These are phyloP conservation scores for Sedum album DNA, from an alignment of 164 flowering plant genomes.

Conservation along the genomic window DNA sequence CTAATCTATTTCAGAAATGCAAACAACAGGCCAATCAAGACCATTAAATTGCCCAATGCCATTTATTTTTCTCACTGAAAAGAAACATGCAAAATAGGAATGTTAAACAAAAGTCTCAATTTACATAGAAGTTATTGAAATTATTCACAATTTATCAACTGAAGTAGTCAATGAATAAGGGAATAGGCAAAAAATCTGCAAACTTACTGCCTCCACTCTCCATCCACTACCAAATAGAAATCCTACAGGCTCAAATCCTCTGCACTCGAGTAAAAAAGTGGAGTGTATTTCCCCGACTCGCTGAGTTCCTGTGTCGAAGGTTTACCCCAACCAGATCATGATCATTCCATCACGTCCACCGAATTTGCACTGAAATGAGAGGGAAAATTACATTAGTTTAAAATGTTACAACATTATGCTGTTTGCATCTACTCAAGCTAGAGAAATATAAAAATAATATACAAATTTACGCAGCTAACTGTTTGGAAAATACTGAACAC, in stretches of 20 bases:
- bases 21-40: neutral
- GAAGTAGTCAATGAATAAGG: neutral
- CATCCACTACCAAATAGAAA: constrained; percentile 59
- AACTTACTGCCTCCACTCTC: constrained; percentile 67
- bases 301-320: constrained; percentile 40
- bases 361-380: constrained; percentile 58
- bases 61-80: neutral
- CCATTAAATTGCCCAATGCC: neutral
- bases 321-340: constrained; percentile 53
- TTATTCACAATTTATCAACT: neutral
- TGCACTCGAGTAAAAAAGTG: constrained; percentile 73
- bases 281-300: constrained; percentile 36
- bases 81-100: neutral
- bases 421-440: too few relatives aligned
- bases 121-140: neutral
- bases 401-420: neutral
- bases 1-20: neutral
- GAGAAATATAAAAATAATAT: too few relatives aligned
- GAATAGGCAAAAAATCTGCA: neutral
- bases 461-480: too few relatives aligned
- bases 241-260: constrained; percentile 72
- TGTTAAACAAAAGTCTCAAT: too few relatives aligned
- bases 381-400: neutral
- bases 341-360: constrained; percentile 72
- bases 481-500: neutral